phyloP scores from a whole-genome alignment of 2,329 filamentous ascomycete species.

The Ramularia collo-cygni region DNA sequence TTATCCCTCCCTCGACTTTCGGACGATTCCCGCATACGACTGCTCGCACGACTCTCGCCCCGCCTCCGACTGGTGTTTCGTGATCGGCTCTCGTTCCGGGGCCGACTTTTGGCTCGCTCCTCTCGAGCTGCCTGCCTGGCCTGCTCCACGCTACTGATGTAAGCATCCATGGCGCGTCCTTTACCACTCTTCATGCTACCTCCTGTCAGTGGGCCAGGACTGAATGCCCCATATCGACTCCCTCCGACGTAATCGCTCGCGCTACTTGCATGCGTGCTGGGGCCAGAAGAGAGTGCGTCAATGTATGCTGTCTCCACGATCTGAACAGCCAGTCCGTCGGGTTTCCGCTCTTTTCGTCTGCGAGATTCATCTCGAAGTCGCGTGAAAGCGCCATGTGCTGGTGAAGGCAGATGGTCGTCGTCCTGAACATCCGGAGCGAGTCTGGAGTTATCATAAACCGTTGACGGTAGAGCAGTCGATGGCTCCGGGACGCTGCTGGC shows the following conservation, averaged over 20 bases:
- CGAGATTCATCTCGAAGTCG: constrained; percentile 54
- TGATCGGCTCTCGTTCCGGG: constrained; percentile 46
- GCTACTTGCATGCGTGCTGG: neutral
- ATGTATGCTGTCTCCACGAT: constrained; percentile 39
- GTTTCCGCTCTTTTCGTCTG: constrained; percentile 68
- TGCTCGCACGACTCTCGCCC: constrained; percentile 33
- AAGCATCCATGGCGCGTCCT: constrained; percentile 67
- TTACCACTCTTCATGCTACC: constrained; percentile 52
- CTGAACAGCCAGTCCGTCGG: constrained; percentile 55
- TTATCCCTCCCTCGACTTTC: constrained; percentile 63
- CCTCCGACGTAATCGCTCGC: constrained; percentile 4
- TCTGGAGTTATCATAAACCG: constrained; percentile 13
- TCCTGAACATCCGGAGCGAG: constrained; percentile 12
- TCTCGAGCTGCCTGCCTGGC: constrained; percentile 42
- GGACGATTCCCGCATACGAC: constrained; percentile 44
- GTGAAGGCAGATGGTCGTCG: constrained; percentile 58
- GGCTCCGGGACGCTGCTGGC: constrained; percentile 21
- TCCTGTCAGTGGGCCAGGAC: constrained; percentile 29
- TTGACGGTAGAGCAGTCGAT: constrained; percentile 21
- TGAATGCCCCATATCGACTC: constrained; percentile 37
- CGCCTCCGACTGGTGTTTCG: constrained; percentile 28
- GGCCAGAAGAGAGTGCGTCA: constrained; percentile 16
- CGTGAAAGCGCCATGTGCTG: constrained; percentile 56
- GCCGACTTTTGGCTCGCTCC: constrained; percentile 33
- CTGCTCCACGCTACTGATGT: constrained; percentile 78